Base-by-base conservation (phyloP, 1,139 yeast genomes). In the Protomyces arabidopsidicola region DNA sequence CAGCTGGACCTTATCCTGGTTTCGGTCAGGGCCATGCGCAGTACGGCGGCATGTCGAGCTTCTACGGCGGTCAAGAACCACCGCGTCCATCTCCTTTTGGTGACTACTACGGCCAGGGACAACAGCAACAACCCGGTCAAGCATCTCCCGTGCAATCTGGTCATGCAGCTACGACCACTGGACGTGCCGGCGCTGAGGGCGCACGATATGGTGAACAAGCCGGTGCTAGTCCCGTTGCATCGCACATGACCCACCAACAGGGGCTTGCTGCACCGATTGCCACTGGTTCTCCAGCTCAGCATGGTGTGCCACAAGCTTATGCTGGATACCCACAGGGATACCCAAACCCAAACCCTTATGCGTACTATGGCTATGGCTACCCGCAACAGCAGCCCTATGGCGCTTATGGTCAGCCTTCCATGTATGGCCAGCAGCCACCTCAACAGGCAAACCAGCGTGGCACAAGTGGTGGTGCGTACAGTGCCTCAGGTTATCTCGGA, bases 301-400 rank as follows among this genome's bases (percentile, higher is more conserved):
- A 24, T 16, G 62, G 62, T 10, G 62, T 22, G 18, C 62, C 36
- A 16, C 62, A 58, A 38, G 54, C 35, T 3, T 42, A 35, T 9
- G 53, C 35, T 8, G 53, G 36, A 20, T 52, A 58, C 35, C 62
- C 62, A 31, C 62, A 58, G 45, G 53, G 53, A n/a, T 55, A 50
- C 24, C 42, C 42, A 2, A 54, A 53, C 3, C 61, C 61, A n/a
- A 58, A 58, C 45, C 62, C 62, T 16, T 58, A 58, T 42, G 62
- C 62, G n/a, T 58, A 58, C 45, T 58, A 58, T 18, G 62, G 62
- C 31, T 58, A 58, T 52, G 62, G 56, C 14, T 58, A 51, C 24
- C 62, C 62, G 10, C 62, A 58, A 20, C 56, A 52, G 22, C 61
- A 57, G 36, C 61, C 51, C 1, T 55, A 58, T 38, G 53, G 56